A percentile compares a stretch with the other conserved stretches of the same genome.
Conservation (phyloP, 352 stramenopile species). For the Phytophthora pluvialis region DNA sequence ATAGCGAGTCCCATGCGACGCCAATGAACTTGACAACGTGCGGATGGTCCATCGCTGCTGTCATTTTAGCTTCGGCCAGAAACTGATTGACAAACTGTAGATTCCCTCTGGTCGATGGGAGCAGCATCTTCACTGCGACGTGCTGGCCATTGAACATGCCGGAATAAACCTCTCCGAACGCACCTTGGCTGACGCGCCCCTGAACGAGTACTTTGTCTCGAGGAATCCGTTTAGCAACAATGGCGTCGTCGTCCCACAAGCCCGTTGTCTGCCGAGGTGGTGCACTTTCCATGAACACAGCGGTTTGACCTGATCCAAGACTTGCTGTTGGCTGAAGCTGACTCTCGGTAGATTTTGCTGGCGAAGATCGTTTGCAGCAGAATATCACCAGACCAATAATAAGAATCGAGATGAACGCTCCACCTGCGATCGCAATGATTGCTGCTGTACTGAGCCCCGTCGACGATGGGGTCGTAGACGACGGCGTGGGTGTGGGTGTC, state of each 20-base stretch:
- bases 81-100: slow-evolving; percentile 28
- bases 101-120: background rate
- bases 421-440: slow-evolving; percentile 5
- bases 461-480: background rate
- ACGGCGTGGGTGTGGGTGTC: background rate
- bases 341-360: slow-evolving; percentile 5
- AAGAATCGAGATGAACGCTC: background rate
- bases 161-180: slow-evolving; percentile 54
- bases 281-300: background rate
- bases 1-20: slow-evolving; percentile 44
- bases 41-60: slow-evolving; percentile 37
- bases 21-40: slow-evolving; percentile 52
- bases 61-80: slow-evolving; percentile 48
- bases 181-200: slow-evolving; percentile 38
- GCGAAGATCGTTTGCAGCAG: slow-evolving; percentile 4
- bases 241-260: slow-evolving; percentile 40
- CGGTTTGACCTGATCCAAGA: background rate
- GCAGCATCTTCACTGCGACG: slow-evolving; percentile 54
- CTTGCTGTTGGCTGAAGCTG: slow-evolving; percentile 14
- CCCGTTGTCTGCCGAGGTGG: background rate
- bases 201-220: slow-evolving; percentile 30
- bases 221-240: slow-evolving; percentile 37
- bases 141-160: slow-evolving; percentile 36
- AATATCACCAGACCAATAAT: slow-evolving; percentile 4
- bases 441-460: slow-evolving; percentile 7